Evolutionary conservation across 202 grass and related monocot species (phyloP).

Genomic region (Carex arenaria): DNA sequence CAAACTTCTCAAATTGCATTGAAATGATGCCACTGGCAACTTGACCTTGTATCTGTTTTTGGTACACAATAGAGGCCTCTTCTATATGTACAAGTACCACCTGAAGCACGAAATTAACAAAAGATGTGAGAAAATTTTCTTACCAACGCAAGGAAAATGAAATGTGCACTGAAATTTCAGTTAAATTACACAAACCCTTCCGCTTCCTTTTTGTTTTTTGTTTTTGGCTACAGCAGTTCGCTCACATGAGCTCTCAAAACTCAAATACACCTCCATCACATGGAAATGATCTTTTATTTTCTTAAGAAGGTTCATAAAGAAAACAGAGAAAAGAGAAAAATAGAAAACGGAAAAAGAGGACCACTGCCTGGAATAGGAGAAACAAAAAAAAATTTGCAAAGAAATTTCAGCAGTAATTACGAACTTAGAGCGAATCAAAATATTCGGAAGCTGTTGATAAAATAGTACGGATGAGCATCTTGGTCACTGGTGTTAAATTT

Average conservation of each 20-base stretch:
- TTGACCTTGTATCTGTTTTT: slow-evolving; percentile 81
- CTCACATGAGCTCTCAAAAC: background rate
- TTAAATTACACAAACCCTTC: background rate
- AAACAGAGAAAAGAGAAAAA: background rate
- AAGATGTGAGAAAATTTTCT: background rate
- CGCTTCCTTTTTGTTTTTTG: background rate
- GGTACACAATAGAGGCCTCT: slow-evolving; percentile 69
- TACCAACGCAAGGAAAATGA: background rate
- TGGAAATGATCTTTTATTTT: background rate
- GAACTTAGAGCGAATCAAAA: background rate
- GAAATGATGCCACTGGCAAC: slow-evolving; percentile 64
- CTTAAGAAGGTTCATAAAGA: background rate
- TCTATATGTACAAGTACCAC: slow-evolving; percentile 76
- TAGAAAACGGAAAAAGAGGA: background rate
- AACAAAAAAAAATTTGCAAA: background rate
- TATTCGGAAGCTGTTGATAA: background rate
- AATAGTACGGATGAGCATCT: background rate
- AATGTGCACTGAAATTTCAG: background rate
- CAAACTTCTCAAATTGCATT: slow-evolving; percentile 76
- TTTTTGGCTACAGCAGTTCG: background rate
- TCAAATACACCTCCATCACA: background rate
- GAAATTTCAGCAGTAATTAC: background rate
- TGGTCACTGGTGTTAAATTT: background rate
- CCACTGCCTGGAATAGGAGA: background rate
- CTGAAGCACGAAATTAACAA: slow-evolving; percentile 34